Percentiles rank a stretch among this genome's conserved stretches.
These are phyloP conservation scores for Schwanniomyces polymorphus DNA, from an alignment of 805 yeast species.

Conservation along the genomic window DNA sequence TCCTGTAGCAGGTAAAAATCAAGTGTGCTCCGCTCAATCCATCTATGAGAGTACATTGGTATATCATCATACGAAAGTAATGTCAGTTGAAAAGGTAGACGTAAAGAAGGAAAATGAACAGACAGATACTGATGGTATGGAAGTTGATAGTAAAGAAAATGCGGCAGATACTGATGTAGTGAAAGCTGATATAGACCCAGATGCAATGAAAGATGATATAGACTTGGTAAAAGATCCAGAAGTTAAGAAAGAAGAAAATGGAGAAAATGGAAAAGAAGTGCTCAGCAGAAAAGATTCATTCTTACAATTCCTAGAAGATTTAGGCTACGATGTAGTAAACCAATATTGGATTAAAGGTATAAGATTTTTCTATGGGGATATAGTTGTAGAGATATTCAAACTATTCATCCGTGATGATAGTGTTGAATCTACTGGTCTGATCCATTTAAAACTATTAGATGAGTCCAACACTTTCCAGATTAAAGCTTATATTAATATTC, in stretches of 20 bases:
- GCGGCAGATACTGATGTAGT: background rate
- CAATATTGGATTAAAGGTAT: conserved; percentile 64
- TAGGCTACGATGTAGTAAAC: conserved; percentile 69
- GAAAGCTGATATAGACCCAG: background rate
- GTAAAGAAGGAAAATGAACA: background rate
- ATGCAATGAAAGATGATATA: background rate
- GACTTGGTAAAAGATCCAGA: background rate
- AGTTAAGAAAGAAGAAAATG: conserved; percentile 1
- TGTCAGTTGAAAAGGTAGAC: conserved; percentile 5
- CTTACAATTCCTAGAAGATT: conserved; percentile 49
- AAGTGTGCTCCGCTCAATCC: conserved; percentile 61
- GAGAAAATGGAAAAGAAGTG: background rate
- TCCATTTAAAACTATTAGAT: conserved; percentile 44
- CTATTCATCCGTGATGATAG: conserved; percentile 37
- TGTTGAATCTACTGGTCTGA: conserved; percentile 19
- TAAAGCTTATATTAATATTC: conserved; percentile 69
- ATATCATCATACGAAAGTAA: conserved; percentile 44
- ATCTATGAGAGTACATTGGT: conserved; percentile 60
- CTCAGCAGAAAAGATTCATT: conserved; percentile 31
- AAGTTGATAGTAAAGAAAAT: conserved; percentile 4
- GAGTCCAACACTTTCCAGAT: conserved; percentile 58
- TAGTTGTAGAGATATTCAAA: conserved; percentile 60
- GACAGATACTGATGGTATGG: conserved; percentile 4
- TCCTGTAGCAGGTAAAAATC: conserved; percentile 70
- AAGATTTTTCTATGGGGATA: conserved; percentile 59